Evolutionary conservation across 2,329 filamentous ascomycete species (phyloP), one percentile per base, ranked within the genome.

Genomic region (Stachybotrys chartarum): DNA sequence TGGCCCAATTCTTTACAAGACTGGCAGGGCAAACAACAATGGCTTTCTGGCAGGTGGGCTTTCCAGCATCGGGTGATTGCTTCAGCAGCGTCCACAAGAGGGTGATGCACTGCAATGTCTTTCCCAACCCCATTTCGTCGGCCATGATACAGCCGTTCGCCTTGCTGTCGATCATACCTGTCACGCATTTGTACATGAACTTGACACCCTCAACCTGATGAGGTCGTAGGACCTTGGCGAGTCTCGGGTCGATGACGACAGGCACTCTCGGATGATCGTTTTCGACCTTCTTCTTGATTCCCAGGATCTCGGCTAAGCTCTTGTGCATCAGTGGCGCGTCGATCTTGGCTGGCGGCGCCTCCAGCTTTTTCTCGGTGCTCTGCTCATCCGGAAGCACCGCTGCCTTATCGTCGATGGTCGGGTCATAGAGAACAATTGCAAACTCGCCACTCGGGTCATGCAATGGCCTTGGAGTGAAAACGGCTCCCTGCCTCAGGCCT

Each of bases 121-220:
- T 99, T 55, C 94, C 94, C 32, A 99, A 76, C 63, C 94, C 94
- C 94, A 99, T 99, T 69, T 97, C 94, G 69, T 99, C 94, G 54
- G 94, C 94, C 94, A 99, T 99, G 69, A 99, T 99, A 72, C 94
- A 99, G 2, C 94, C 94, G 70, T 97, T 90, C 51, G 94, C 94
- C 64, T 93, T 93, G 44, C 88, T 82, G 64, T 97, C 94, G 55
- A 97, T 89, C 79, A 97, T 81, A n/a, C 94, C 94, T 1, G 93
- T 97, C 6, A 94, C 91, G 66, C 91, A 96, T 61, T 84, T 83
- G 72, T 97, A 99, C 79, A 99, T 85, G 71, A 99, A 99, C 75
- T 94, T 96, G 60, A 99, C 94, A 66, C 94, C 94, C 69, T 97
- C 94, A 44, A 99, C 88, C 72, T 99, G 94, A 86, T 99, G 94